phyloP scores from a whole-genome alignment of 768 basidiomycete species.

The Hypholoma sublateritium region DNA sequence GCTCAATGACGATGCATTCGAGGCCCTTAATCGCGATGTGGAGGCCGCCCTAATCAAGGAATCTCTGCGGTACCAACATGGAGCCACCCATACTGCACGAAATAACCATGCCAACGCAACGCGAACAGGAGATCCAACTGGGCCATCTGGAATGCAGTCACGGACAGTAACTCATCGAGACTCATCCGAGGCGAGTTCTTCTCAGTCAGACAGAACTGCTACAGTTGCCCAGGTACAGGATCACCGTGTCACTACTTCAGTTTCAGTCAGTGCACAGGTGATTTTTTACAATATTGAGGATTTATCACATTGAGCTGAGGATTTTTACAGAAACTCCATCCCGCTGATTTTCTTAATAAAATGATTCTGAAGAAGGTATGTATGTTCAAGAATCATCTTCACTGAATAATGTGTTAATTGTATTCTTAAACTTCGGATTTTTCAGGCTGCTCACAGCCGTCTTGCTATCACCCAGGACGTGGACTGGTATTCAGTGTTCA shows the following conservation, averaged over 20 bases:
- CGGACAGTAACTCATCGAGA: background rate
- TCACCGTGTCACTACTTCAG: background rate
- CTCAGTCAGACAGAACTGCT: background rate
- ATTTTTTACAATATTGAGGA: background rate
- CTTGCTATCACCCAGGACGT: background rate
- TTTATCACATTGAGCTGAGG: background rate
- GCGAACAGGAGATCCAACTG: background rate
- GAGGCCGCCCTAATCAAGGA: background rate
- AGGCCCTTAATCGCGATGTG: background rate
- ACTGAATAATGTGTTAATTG: no score
- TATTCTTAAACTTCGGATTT: no score
- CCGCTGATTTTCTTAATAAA: background rate
- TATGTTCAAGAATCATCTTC: no score
- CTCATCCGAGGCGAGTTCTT: background rate
- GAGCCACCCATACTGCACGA: background rate
- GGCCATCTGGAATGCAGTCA: background rate
- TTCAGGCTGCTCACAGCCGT: background rate
- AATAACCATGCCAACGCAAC: background rate
- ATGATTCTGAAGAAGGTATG: background rate
- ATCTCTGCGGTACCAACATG: background rate
- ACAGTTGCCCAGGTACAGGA: no score
- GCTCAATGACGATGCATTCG: background rate
- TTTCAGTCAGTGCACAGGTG: background rate
- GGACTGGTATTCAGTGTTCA: conserved; percentile 2
- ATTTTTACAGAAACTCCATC: background rate